These are phyloP conservation scores for Fusarium redolens DNA, from an alignment of 2,329 filamentous ascomycete species.

Conservation along the genomic window DNA sequence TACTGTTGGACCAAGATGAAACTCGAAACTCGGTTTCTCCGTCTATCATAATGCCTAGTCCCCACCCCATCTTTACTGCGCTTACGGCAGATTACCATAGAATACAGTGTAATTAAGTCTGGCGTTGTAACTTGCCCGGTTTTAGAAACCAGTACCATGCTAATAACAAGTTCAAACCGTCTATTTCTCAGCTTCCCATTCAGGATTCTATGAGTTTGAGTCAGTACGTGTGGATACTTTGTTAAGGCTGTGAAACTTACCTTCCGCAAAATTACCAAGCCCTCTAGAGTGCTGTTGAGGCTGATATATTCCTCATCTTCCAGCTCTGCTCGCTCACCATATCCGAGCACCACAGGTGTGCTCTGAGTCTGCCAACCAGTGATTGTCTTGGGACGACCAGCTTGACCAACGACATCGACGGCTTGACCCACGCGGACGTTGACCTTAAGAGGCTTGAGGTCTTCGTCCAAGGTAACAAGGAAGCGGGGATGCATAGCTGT, in stretches of 20 bases:
- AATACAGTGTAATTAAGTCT: slow-evolving; percentile 49
- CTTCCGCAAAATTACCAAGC: slow-evolving; percentile 96
- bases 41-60: slow-evolving; percentile 45
- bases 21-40: slow-evolving; percentile 38
- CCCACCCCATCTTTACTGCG: slow-evolving; percentile 36
- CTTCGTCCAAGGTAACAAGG: slow-evolving; percentile 94
- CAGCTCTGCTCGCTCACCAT: slow-evolving; percentile 94
- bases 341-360: slow-evolving; percentile 94
- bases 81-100: slow-evolving; percentile 47
- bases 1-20: slow-evolving; percentile 22
- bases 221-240: slow-evolving; percentile 20
- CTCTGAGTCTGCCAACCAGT: slow-evolving; percentile 99
- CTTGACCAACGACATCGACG: slow-evolving; percentile 97
- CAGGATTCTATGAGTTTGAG: slow-evolving; percentile 49
- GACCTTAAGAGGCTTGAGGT: slow-evolving; percentile 91
- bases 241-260: slow-evolving; percentile 61
- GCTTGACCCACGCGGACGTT: slow-evolving; percentile 98
- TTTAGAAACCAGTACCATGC: slow-evolving; percentile 28
- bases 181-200: slow-evolving; percentile 55
- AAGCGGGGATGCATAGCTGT: slow-evolving; percentile 97
- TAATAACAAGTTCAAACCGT: slow-evolving; percentile 32
- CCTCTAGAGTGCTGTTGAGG: slow-evolving; percentile 90
- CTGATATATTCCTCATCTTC: slow-evolving; percentile 98
- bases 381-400: slow-evolving; percentile 97
- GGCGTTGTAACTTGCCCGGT: slow-evolving; percentile 36